Evolutionary conservation across 345 rosid species (phyloP).

Genomic region (Isatis tinctoria): DNA sequence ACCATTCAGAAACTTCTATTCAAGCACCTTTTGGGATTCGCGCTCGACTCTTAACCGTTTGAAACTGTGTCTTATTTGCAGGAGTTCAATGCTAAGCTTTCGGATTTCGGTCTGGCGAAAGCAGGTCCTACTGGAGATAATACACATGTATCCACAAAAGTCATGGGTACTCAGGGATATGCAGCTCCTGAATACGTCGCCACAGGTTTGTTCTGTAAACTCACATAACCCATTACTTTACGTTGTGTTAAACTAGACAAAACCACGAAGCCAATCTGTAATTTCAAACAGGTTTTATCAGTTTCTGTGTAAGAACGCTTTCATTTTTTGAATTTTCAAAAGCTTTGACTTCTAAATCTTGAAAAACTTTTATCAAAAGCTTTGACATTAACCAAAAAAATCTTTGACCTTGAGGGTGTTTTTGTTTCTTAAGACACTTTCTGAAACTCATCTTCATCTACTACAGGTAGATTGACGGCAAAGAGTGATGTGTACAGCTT

Average conservation of each 20-base stretch:
- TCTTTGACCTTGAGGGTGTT: background rate
- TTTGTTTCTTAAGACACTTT: background rate
- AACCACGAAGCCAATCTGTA: background rate
- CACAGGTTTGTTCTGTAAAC: constrained; percentile 54
- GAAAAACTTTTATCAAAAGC: background rate
- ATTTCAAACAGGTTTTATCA: background rate
- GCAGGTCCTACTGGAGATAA: constrained; percentile 97
- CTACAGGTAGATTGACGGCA: constrained; percentile 54
- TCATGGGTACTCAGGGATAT: constrained; percentile 93
- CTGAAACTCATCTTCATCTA: constrained; percentile 9
- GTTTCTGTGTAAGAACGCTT: background rate
- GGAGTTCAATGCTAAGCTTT: constrained; percentile 90
- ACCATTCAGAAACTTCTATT: background rate
- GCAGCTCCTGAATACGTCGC: constrained; percentile 98
- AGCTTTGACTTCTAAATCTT: background rate
- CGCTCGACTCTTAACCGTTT: background rate
- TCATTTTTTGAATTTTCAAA: background rate
- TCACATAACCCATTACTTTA: background rate
- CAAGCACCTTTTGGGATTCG: background rate
- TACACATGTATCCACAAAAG: constrained; percentile 95
- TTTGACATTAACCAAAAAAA: background rate
- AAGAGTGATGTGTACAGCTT: constrained; percentile 76
- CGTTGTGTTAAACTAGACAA: background rate
- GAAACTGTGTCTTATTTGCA: constrained; percentile 22
- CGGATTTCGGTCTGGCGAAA: constrained; percentile 99